Conservation (phyloP, 768 basidiomycete species). For the Hypholoma sublateritium region DNA sequence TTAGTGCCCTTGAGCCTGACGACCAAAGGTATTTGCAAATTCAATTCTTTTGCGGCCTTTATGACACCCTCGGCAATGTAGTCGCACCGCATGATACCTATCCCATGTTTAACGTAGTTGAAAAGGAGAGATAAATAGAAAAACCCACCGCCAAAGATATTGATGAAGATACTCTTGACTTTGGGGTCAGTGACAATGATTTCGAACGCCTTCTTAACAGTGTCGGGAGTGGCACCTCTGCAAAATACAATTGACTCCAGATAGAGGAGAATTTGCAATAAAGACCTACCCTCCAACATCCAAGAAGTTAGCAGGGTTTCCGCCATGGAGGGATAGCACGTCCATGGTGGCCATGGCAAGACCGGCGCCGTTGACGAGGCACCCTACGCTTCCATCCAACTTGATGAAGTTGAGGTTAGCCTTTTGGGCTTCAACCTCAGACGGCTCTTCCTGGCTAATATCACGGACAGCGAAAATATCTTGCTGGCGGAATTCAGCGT, state of each 20-base stretch:
- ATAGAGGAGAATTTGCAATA: background rate
- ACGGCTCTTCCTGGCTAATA: constrained; percentile 92
- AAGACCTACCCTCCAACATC: constrained; percentile 87
- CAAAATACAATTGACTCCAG: constrained; percentile 4
- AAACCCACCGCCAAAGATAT: constrained; percentile 83
- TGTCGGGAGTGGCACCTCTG: constrained; percentile 97
- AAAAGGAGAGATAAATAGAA: background rate
- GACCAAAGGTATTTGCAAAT: constrained; percentile 81
- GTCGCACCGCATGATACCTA: constrained; percentile 98
- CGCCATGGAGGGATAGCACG: constrained; percentile 94
- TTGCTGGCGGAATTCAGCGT: constrained; percentile 95
- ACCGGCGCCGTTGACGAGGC: constrained; percentile 97
- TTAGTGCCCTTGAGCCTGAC: constrained; percentile 98
- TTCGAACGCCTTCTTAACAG: constrained; percentile 99
- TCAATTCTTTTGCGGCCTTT: constrained; percentile 91
- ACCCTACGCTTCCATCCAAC: constrained; percentile 95
- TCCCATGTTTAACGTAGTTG: background rate
- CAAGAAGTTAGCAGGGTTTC: constrained; percentile 97
- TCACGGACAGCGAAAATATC: constrained; percentile 90
- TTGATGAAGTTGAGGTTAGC: constrained; percentile 98
- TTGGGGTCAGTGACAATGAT: constrained; percentile 87
- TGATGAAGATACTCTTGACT: constrained; percentile 99
- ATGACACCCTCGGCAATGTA: constrained; percentile 99
- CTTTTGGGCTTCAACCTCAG: constrained; percentile 97
- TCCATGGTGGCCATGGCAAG: constrained; percentile 99